Percentiles rank a stretch among this genome's conserved stretches.
Conservation (phyloP, 495 filamentous ascomycete species). For the Hyaloscypha finlandica region DNA sequence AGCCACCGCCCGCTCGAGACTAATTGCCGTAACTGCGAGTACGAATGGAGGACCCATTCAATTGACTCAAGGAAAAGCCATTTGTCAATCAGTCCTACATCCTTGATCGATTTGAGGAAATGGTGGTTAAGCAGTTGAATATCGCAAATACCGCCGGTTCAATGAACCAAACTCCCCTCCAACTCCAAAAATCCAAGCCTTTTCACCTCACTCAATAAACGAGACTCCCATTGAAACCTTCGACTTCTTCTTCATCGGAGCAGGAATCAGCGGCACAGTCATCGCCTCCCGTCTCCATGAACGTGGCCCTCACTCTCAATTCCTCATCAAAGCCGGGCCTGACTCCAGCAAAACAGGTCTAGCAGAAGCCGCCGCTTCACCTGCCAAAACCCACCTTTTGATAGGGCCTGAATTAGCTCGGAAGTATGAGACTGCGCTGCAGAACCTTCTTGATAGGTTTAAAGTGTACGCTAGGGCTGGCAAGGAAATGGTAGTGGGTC, state of each 20-base stretch:
- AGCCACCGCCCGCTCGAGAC: no score
- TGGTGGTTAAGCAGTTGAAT: no score
- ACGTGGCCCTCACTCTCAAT: constrained; percentile 44
- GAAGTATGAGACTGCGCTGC: constrained; percentile 38
- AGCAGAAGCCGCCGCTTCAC: neutral
- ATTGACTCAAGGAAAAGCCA: no score
- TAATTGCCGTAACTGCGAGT: no score
- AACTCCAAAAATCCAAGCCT: no score
- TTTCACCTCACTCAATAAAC: no score
- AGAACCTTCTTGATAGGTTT: constrained; percentile 32
- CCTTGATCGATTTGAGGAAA: no score
- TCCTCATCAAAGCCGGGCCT: constrained; percentile 58
- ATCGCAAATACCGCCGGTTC: no score
- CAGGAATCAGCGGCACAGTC: constrained; percentile 81
- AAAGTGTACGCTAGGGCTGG: constrained; percentile 33
- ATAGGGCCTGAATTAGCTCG: constrained; percentile 37
- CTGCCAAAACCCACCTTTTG: constrained; percentile 13
- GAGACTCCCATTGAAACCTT: no score
- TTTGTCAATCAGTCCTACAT: no score
- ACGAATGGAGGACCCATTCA: no score
- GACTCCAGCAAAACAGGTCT: constrained; percentile 31
- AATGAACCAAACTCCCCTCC: no score
- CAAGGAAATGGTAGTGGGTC: constrained; percentile 40
- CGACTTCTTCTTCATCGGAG: constrained; percentile 83
- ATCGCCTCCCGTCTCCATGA: constrained; percentile 56